phyloP scores from a whole-genome alignment of 1,284 basidiomycete genomes.

The Melampsora larici-populina region DNA sequence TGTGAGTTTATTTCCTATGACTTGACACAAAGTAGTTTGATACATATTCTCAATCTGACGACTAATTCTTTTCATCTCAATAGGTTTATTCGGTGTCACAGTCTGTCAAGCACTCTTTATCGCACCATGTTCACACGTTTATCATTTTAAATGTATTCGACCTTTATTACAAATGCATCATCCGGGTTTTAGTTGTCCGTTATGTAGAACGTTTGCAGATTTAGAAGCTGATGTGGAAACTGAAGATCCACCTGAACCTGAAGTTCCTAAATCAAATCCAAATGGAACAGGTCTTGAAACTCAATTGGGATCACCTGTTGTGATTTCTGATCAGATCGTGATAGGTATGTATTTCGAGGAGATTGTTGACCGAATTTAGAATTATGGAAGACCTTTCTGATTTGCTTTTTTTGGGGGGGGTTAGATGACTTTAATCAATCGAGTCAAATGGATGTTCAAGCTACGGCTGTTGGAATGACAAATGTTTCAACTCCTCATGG shows the following conservation, averaged over 20 bases:
- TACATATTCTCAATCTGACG: background rate
- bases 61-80: conserved; percentile 15
- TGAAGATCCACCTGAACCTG: conserved; percentile 50
- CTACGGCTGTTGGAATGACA: no score
- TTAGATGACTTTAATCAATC: no score
- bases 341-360: no score
- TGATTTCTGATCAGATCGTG: no score
- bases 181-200: conserved; percentile 89
- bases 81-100: conserved; percentile 83
- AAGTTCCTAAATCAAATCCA: no score
- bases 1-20: conserved; percentile 60
- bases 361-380: no score
- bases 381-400: no score
- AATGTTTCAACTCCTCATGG: no score
- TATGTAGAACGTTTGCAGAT: conserved; percentile 85
- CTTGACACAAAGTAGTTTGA: background rate
- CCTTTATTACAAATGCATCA: conserved; percentile 82
- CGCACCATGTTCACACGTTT: conserved; percentile 60
- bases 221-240: conserved; percentile 94
- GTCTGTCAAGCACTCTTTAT: conserved; percentile 96
- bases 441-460: no score
- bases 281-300: no score
- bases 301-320: no score
- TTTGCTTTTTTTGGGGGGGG: no score
- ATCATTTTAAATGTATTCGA: conserved; percentile 97